Conservation (phyloP, 2,329 filamentous ascomycete species). For the Hansfordia pulvinata region DNA sequence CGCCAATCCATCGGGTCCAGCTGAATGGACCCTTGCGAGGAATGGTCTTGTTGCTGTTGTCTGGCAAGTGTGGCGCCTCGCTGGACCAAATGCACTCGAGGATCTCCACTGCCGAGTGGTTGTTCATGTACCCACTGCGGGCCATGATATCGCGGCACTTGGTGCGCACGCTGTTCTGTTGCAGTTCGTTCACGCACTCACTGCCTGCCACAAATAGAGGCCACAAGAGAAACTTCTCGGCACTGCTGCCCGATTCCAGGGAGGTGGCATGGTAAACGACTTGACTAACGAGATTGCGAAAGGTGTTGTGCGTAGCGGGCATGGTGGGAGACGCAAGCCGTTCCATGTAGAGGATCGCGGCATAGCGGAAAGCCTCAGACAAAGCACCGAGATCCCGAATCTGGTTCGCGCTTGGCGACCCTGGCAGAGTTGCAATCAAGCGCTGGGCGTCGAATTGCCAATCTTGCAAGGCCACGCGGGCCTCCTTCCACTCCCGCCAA, state of each 20-base stretch:
- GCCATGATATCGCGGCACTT: constrained; percentile 79
- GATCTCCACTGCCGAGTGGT: constrained; percentile 72
- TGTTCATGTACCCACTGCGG: constrained; percentile 88
- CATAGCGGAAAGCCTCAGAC: constrained; percentile 81
- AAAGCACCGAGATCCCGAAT: constrained; percentile 66
- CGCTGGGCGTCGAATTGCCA: constrained; percentile 61
- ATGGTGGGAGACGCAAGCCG: constrained; percentile 67
- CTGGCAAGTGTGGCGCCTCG: constrained; percentile 26
- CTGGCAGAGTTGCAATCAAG: constrained; percentile 35
- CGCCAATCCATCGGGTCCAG: constrained; percentile 44
- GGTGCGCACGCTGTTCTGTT: constrained; percentile 65
- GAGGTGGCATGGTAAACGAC: constrained; percentile 74
- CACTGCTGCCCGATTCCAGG: constrained; percentile 56
- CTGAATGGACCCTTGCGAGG: constrained; percentile 36
- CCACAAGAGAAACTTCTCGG: constrained; percentile 87
- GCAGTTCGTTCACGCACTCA: constrained; percentile 71
- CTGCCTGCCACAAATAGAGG: constrained; percentile 83
- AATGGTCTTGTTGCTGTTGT: constrained; percentile 20
- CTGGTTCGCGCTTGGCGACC: constrained; percentile 42
- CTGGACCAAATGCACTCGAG: constrained; percentile 72
- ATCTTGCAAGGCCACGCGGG: constrained; percentile 60
- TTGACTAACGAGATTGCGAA: constrained; percentile 71
- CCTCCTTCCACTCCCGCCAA: constrained; percentile 77
- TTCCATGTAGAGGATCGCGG: constrained; percentile 80
- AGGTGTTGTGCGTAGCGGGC: constrained; percentile 60